Conservation (phyloP, 1,284 basidiomycete species). For the Trichosporon inkin region DNA sequence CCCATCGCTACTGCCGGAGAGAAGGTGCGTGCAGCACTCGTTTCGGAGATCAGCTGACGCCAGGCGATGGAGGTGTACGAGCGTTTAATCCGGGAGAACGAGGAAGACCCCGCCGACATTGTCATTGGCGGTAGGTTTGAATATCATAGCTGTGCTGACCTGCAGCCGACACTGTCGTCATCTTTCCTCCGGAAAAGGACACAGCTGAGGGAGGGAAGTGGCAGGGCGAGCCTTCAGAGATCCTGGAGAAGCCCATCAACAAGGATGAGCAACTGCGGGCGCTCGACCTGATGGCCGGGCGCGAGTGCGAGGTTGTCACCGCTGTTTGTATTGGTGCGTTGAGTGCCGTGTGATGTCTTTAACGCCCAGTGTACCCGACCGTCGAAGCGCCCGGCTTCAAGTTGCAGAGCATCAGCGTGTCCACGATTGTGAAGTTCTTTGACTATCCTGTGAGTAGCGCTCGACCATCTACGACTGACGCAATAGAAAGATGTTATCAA, state of each 20-base stretch:
- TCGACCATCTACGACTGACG: background rate
- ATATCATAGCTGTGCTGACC: background rate
- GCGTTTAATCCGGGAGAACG: slow-evolving; percentile 65
- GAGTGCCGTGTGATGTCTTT: background rate
- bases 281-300: slow-evolving; percentile 67
- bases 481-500: slow-evolving; percentile 56
- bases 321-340: slow-evolving; percentile 71
- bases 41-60: background rate
- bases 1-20: slow-evolving; percentile 87
- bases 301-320: slow-evolving; percentile 84
- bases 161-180: slow-evolving; percentile 83
- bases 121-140: slow-evolving; percentile 72
- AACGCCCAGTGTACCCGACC: slow-evolving; percentile 66
- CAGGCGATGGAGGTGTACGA: slow-evolving; percentile 86
- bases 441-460: slow-evolving; percentile 58
- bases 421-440: slow-evolving; percentile 72
- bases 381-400: slow-evolving; percentile 79
- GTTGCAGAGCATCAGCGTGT: slow-evolving; percentile 79
- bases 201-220: slow-evolving; percentile 37
- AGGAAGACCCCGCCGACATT: slow-evolving; percentile 82
- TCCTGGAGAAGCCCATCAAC: slow-evolving; percentile 76
- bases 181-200: slow-evolving; percentile 71
- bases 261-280: slow-evolving; percentile 66
- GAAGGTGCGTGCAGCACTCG: slow-evolving; percentile 55
- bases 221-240: slow-evolving; percentile 40